Conservation (phyloP, 306 rosid species). For the Trichosanthes cucumerina region DNA sequence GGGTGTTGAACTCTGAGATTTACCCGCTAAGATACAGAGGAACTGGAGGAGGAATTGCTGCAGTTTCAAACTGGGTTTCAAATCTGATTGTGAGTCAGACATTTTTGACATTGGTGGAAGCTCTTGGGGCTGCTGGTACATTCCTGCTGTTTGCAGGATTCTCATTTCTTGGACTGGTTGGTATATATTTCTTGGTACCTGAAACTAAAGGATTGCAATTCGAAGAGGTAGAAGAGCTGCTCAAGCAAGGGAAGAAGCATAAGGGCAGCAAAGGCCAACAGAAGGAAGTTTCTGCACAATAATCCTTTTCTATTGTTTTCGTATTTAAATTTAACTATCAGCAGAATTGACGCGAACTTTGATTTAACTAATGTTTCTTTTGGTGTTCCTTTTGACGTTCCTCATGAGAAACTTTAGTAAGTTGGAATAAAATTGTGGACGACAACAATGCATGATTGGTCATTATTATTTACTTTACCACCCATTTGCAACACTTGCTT, state of each 20-base stretch:
- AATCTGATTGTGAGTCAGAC: slow-evolving; percentile 64
- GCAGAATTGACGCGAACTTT: background rate
- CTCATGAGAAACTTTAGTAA: background rate
- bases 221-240: slow-evolving; percentile 59
- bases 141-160: slow-evolving; percentile 64
- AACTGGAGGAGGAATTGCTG: slow-evolving; percentile 72
- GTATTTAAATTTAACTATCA: no score
- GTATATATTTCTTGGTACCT: slow-evolving; percentile 40
- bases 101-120: slow-evolving; percentile 45
- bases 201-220: slow-evolving; percentile 62
- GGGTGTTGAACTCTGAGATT: slow-evolving; percentile 79
- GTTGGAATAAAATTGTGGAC: background rate
- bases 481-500: background rate
- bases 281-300: background rate
- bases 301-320: background rate
- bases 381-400: background rate
- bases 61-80: slow-evolving; percentile 65
- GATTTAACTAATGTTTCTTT: background rate
- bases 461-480: background rate
- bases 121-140: slow-evolving; percentile 50
- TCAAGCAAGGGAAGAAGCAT: slow-evolving; percentile 25
- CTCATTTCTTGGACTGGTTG: slow-evolving; percentile 41
- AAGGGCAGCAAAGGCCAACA: background rate
- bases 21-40: slow-evolving; percentile 72
- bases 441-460: background rate